phyloP scores from a whole-genome alignment of 805 yeast genomes.

The Suhomyces xylopsoci region DNA sequence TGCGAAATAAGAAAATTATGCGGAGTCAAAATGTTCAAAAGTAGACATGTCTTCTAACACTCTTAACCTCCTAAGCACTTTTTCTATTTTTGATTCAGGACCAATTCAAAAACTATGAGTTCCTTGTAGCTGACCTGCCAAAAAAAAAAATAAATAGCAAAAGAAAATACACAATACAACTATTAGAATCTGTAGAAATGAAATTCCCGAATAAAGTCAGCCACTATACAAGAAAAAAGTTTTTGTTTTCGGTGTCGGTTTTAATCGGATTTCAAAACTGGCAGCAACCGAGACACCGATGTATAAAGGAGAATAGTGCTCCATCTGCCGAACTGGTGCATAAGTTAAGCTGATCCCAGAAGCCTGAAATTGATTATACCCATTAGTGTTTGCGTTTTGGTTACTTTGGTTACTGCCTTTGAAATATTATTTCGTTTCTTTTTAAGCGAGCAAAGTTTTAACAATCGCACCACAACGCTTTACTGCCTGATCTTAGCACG shows the following conservation, averaged over 20 bases:
- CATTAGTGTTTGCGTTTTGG: background rate
- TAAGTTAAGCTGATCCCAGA: background rate
- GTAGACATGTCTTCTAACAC: background rate
- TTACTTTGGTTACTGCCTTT: background rate
- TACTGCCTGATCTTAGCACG: background rate
- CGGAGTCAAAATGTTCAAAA: background rate
- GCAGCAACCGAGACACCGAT: background rate
- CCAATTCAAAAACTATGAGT: background rate
- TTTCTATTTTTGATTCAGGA: background rate
- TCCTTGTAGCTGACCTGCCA: background rate
- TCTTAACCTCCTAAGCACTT: background rate
- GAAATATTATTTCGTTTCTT: conserved; percentile 1
- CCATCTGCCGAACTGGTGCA: background rate
- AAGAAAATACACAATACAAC: background rate
- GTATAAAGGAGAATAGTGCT: background rate
- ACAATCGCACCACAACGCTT: background rate
- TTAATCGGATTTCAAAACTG: background rate
- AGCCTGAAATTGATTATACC: background rate
- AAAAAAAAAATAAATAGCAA: background rate
- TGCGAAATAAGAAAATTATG: background rate
- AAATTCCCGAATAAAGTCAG: background rate
- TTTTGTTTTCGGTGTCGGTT: background rate
- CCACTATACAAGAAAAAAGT: background rate
- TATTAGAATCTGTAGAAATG: background rate
- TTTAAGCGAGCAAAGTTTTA: conserved; percentile 1